Conservation (phyloP, 2,329 filamentous ascomycete genomes). For the Scleromitrula shiraiana region DNA sequence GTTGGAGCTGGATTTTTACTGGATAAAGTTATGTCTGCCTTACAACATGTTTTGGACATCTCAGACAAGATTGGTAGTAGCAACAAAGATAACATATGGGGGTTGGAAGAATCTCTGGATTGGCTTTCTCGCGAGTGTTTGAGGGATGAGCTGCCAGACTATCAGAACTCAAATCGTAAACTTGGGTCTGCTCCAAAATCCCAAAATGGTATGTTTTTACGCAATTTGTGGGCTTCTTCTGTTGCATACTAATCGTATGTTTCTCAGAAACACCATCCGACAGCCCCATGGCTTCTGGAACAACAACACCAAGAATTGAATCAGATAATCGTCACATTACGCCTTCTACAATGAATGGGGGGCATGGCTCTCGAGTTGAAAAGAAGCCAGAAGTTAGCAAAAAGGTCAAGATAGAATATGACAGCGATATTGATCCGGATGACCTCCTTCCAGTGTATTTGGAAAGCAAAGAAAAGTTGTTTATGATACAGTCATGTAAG, state of each 20-base stretch:
- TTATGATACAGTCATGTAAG: slow-evolving; percentile 47
- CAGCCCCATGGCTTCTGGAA: slow-evolving; percentile 27
- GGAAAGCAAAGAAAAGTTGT: slow-evolving; percentile 62
- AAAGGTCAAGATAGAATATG: slow-evolving; percentile 39
- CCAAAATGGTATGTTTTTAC: slow-evolving; percentile 23
- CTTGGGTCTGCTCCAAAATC: slow-evolving; percentile 19
- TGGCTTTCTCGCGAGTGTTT: slow-evolving; percentile 78
- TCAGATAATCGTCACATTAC: slow-evolving; percentile 26
- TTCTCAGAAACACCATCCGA: slow-evolving; percentile 26
- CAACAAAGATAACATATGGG: slow-evolving; percentile 66
- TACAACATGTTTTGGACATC: slow-evolving; percentile 60
- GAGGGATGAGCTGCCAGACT: slow-evolving; percentile 61
- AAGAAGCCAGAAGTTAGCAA: slow-evolving; percentile 16
- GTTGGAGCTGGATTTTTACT: slow-evolving; percentile 59
- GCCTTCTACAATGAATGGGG: slow-evolving; percentile 7
- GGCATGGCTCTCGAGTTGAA: slow-evolving; percentile 9
- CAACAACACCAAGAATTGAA: slow-evolving; percentile 26
- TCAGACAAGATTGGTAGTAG: slow-evolving; percentile 50
- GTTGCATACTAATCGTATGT: slow-evolving; percentile 5
- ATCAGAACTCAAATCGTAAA: slow-evolving; percentile 43
- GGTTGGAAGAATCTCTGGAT: slow-evolving; percentile 78
- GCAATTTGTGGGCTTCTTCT: not conserved
- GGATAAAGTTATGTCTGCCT: slow-evolving; percentile 51
- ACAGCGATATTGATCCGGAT: slow-evolving; percentile 68
- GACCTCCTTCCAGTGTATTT: slow-evolving; percentile 70